Conservation (phyloP, 2,329 filamentous ascomycete species). For the Claviceps pazoutovae region DNA sequence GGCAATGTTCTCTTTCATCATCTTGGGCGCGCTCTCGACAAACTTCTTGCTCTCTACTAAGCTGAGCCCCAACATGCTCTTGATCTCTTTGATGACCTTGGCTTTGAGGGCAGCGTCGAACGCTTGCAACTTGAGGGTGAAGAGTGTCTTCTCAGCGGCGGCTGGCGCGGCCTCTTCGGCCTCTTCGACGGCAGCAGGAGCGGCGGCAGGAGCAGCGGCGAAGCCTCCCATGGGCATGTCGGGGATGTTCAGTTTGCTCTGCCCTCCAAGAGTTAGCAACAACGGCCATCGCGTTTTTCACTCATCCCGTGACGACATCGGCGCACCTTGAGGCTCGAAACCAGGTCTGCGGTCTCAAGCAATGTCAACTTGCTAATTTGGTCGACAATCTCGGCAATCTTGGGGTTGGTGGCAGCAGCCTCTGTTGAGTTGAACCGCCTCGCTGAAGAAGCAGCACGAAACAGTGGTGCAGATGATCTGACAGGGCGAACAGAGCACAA, state of each 20-base stretch:
- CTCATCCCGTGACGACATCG: background rate
- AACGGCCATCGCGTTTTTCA: background rate
- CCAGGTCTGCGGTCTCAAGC: slow-evolving; percentile 91
- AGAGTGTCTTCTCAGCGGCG: slow-evolving; percentile 90
- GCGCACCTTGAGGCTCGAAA: slow-evolving; percentile 81
- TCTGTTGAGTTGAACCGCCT: slow-evolving; percentile 86
- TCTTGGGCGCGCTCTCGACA: slow-evolving; percentile 93
- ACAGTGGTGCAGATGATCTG: slow-evolving; percentile 32
- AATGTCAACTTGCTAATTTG: slow-evolving; percentile 98
- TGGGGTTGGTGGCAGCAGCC: slow-evolving; percentile 58
- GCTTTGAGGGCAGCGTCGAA: slow-evolving; percentile 86
- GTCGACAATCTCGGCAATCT: slow-evolving; percentile 90
- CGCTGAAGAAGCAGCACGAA: slow-evolving; percentile 32
- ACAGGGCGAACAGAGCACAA: slow-evolving; percentile 36
- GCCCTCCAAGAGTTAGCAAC: slow-evolving; percentile 6
- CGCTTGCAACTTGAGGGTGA: slow-evolving; percentile 85
- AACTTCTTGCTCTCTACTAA: slow-evolving; percentile 99
- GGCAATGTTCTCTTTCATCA: slow-evolving; percentile 96
- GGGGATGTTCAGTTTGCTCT: slow-evolving; percentile 94
- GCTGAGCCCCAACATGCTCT: slow-evolving; percentile 84
- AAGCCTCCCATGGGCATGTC: slow-evolving; percentile 93
- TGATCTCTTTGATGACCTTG: slow-evolving; percentile 99
- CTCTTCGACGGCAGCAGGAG: slow-evolving; percentile 56
- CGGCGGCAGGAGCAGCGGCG: slow-evolving; percentile 49
- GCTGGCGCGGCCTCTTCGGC: slow-evolving; percentile 79